Base-by-base conservation (phyloP, 2,329 filamentous ascomycete genomes). In the Acephala macrosclerotiorum region DNA sequence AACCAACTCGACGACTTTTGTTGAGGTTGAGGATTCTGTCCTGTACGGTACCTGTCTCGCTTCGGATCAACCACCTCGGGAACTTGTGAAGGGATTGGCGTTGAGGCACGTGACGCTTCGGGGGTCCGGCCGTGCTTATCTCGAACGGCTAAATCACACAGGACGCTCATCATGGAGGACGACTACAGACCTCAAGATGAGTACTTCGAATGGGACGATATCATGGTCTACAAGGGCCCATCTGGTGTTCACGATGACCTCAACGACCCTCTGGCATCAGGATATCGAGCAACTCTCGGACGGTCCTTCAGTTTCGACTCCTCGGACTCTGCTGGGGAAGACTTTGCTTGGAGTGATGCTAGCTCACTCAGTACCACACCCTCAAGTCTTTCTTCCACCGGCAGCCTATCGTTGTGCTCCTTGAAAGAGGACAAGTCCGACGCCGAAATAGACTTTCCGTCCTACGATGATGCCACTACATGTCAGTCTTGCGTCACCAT, bases 401-500 rank as follows among this genome's bases (percentile, higher is more conserved):
- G n/a, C 29, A 40, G 29, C 35, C 55, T 57, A 57, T 57, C 55
- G 22, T 20, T 57, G 55, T 22, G 55, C 55, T 22, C 55, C 18
- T 40, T 57, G 29, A 40, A 25, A 14, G 33, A 22, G 20, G 45
- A 56, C 14, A 63, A 60, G 60, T 25, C 56, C 22, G 56, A 60
- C 35, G 35, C 57, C 7, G 49, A 61, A 6, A 60, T 63, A n/a
- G 40, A 60, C 25, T 66, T 66, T 36, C 64, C 60, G 18, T 60
- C 60, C 22, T 66, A 66, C 49, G 60, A 61, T 40, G 57, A 47
- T 53, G 45, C 47, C 29, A 25, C 29, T 16, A 25, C 45, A 7
- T 35, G 35, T 38, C 29, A 35, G n/a, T 57, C 29, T 5, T 35
- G 35, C 35, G 33, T 57, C 55, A 38, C 26, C 25, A 55, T 55